These are phyloP conservation scores for Alternaria gaisen DNA, from an alignment of 2,329 filamentous ascomycete species.

Conservation along the genomic window DNA sequence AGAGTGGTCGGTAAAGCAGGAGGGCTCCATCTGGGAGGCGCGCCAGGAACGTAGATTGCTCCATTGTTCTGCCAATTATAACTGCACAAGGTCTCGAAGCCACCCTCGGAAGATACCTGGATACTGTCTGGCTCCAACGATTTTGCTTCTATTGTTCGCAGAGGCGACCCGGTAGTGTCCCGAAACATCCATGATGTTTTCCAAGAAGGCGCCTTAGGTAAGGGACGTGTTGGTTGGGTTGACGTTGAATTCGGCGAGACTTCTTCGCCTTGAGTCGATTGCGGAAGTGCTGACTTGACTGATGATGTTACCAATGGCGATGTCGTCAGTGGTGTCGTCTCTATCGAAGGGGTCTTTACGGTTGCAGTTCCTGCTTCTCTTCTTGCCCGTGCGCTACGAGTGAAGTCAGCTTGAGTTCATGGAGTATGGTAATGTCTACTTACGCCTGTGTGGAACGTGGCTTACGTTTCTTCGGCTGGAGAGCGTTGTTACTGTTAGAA, in stretches of 20 bases:
- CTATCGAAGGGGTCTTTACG: not conserved
- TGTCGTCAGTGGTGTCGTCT: not conserved
- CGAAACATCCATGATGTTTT: conserved; percentile 27
- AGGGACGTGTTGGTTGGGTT: not conserved
- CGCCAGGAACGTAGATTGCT: conserved; percentile 27
- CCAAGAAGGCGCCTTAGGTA: not conserved
- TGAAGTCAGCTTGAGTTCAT: not conserved
- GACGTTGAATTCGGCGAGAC: not conserved
- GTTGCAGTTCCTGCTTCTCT: not conserved
- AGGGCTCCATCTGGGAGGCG: conserved; percentile 30
- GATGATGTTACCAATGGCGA: not conserved
- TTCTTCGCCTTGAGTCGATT: not conserved
- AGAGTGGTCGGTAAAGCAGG: conserved; percentile 22
- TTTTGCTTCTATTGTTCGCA: conserved; percentile 18
- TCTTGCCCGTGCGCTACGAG: not conserved
- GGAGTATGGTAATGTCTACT: not conserved
- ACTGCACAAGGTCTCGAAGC: conserved; percentile 28
- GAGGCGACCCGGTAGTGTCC: conserved; percentile 9
- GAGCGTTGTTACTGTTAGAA: not conserved
- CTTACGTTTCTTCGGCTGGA: not conserved
- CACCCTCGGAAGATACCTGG: conserved; percentile 20
- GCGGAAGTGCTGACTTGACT: not conserved
- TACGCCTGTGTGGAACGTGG: not conserved
- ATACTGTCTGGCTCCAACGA: conserved; percentile 11
- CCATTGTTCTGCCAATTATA: conserved; percentile 34